Percentiles rank a stretch among this genome's conserved stretches.
Evolutionary conservation across 2,329 filamentous ascomycete species (phyloP).

Genomic region (Paecilomyces variotii): DNA sequence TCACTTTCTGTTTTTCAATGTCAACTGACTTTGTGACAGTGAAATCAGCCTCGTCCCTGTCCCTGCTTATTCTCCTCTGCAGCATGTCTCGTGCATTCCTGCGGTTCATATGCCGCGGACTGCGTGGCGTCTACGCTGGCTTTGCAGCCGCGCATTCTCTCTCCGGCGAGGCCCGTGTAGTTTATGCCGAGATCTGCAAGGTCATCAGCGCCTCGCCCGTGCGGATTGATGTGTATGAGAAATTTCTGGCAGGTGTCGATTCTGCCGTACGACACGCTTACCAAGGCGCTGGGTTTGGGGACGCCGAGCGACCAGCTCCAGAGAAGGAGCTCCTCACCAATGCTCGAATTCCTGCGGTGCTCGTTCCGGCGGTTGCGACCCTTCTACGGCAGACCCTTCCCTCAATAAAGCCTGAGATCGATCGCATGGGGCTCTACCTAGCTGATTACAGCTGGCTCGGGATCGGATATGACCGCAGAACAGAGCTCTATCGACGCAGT

Average conservation of each 20-base stretch:
- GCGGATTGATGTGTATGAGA: slow-evolving; percentile 55
- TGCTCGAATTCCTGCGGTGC: slow-evolving; percentile 43
- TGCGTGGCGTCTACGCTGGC: slow-evolving; percentile 48
- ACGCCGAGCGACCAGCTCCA: slow-evolving; percentile 38
- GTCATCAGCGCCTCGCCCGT: slow-evolving; percentile 46
- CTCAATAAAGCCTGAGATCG: slow-evolving; percentile 51
- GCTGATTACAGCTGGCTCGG: slow-evolving; percentile 64
- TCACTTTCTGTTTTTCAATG: slow-evolving; percentile 2
- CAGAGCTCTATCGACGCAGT: slow-evolving; percentile 53
- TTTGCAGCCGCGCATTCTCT: slow-evolving; percentile 32
- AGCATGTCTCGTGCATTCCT: slow-evolving; percentile 68
- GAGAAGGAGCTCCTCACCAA: slow-evolving; percentile 49
- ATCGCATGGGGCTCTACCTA: slow-evolving; percentile 64
- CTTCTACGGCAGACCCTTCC: slow-evolving; percentile 46
- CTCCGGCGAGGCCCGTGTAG: slow-evolving; percentile 29
- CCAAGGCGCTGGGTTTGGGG: slow-evolving; percentile 35
- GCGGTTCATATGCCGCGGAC: slow-evolving; percentile 57
- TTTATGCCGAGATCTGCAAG: slow-evolving; percentile 48
- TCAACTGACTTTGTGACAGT: slow-evolving; percentile 18
- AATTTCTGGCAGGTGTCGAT: slow-evolving; percentile 57
- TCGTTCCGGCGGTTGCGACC: slow-evolving; percentile 41
- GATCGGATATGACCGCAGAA: slow-evolving; percentile 50
- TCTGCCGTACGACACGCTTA: slow-evolving; percentile 56
- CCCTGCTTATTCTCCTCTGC: slow-evolving; percentile 56
- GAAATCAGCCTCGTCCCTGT: slow-evolving; percentile 30